Evolutionary conservation across 306 rosid genomes (phyloP).

Genomic region (Cicer bijugum): DNA sequence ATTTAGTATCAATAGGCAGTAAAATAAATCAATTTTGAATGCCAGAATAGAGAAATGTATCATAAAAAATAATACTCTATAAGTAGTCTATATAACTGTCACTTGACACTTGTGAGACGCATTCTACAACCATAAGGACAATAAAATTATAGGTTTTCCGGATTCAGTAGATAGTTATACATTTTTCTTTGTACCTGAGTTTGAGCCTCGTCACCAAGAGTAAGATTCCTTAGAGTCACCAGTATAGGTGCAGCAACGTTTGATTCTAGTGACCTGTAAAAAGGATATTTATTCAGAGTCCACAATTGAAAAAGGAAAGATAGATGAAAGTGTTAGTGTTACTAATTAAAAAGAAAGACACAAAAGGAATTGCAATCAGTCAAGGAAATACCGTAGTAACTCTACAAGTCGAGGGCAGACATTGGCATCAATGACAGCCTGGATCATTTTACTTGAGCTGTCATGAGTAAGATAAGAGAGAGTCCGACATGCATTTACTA

Average conservation of each 20-base stretch:
- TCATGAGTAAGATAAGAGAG: background rate
- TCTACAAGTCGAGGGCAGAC: background rate
- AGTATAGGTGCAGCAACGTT: background rate
- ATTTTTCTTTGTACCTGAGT: background rate
- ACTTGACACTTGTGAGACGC: background rate
- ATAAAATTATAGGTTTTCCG: too few relatives aligned
- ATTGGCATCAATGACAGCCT: background rate
- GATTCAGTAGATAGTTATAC: too few relatives aligned
- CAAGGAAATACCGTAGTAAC: background rate
- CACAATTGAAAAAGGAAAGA: background rate
- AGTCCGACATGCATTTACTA: background rate
- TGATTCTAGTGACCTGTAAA: background rate
- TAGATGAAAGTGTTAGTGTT: background rate
- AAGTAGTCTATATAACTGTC: background rate
- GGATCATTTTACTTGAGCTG: background rate
- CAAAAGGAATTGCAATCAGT: background rate
- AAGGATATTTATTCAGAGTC: background rate
- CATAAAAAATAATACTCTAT: too few relatives aligned
- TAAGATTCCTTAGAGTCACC: background rate
- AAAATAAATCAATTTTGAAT: background rate
- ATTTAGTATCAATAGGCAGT: background rate
- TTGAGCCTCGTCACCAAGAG: background rate
- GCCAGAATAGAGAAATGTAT: background rate
- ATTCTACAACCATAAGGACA: background rate
- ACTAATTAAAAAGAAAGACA: background rate